Base-by-base conservation (phyloP, 2,329 filamentous ascomycete species). In the Incumbomyces delicatus region DNA sequence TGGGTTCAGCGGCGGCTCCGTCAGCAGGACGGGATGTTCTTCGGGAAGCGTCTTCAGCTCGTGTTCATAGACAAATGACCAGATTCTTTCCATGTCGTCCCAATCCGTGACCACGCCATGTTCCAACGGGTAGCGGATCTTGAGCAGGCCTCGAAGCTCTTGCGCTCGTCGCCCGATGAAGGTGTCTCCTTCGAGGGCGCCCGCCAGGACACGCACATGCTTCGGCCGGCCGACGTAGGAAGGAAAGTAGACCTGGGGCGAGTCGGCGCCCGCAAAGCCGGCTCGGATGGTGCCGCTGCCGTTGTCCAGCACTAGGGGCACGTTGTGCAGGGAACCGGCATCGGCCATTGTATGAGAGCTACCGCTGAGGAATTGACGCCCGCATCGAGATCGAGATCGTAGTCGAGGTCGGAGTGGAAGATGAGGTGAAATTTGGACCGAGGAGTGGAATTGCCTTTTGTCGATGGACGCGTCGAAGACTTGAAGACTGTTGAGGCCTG, bases 1-100 rank as follows among this genome's bases (percentile, higher is more conserved):
- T 30, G 92, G 92, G 67, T 98, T 98, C 56, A 98, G 74, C 34
- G 92, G 92, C 41, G 92, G 87, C 68, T 98, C 92, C 51, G 92
- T 98, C 60, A 98, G 76, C 44, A 98, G 80, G 51, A 98, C 90
- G 37, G 92, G 92, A 67, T 98, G 92, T 83, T 98, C 92, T 76
- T 98, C 92, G 67, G 89, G 95, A 63, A 95, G 75, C 41, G 90
- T 95, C 73, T 95, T 96, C 60, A 98, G 67, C 54, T 94, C 92
- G 62, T 95, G 90, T 48, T 86, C 86, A 65, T 96, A 98, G 44
- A 98, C 88, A 62, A 94, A 92, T 60, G 94, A 86, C 92, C 92
- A 98, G 69, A 98, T 98, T 71, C 87, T 82, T 73, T 98, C 92
- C 92, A 98, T 98, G 63, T 98, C 92, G 63, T 96, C 92, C 92